Conservation (phyloP, 2,329 filamentous ascomycete genomes). For the Calonectria fujianensis region DNA sequence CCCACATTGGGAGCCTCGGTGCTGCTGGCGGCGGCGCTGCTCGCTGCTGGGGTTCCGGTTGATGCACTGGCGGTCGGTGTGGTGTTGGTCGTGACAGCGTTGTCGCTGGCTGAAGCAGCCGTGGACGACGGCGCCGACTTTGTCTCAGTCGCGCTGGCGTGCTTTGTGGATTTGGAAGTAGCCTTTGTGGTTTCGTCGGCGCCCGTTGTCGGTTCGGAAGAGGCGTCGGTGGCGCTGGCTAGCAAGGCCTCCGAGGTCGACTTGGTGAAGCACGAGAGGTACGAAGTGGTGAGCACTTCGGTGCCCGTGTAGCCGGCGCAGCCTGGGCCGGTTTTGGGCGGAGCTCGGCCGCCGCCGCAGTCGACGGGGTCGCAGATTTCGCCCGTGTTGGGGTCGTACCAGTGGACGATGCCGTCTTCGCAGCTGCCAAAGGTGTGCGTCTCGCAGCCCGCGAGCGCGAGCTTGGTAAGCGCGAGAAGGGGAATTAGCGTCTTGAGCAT, state of each 20-base stretch:
- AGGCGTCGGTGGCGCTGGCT: constrained; percentile 7
- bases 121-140: not conserved
- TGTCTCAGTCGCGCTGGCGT: not conserved
- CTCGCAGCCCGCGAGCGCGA: constrained; percentile 41
- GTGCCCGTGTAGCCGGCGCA: constrained; percentile 67
- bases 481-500: constrained; percentile 39
- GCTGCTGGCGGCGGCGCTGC: not conserved
- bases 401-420: constrained; percentile 53
- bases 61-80: constrained; percentile 37
- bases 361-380: constrained; percentile 72
- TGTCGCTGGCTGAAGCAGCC: not conserved
- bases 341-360: constrained; percentile 73
- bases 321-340: constrained; percentile 69
- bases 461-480: constrained; percentile 41
- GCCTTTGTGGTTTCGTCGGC: constrained; percentile 6
- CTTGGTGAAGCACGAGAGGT: constrained; percentile 46
- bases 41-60: not conserved
- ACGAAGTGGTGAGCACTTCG: constrained; percentile 43
- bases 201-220: constrained; percentile 15
- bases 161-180: not conserved
- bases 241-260: constrained; percentile 33
- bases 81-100: not conserved
- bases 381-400: constrained; percentile 70
- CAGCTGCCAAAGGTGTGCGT: constrained; percentile 47
- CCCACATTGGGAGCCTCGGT: constrained; percentile 31